These are phyloP conservation scores for Trichophyton verrucosum DNA, from an alignment of 2,329 filamentous ascomycete genomes.

Conservation along the genomic window DNA sequence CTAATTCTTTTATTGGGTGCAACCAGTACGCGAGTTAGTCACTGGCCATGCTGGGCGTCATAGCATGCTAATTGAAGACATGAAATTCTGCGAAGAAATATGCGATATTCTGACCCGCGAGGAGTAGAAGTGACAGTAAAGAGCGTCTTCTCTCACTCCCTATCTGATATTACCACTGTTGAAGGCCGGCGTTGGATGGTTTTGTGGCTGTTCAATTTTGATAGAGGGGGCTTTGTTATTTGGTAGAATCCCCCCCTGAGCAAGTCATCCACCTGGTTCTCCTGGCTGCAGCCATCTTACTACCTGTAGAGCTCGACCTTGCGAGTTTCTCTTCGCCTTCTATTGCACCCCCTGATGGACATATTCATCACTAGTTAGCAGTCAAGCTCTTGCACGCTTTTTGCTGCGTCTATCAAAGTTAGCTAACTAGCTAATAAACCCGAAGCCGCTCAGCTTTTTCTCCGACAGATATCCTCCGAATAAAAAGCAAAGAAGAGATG, in stretches of 20 bases:
- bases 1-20: background rate
- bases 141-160: background rate
- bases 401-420: background rate
- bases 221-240: background rate
- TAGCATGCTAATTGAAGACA: background rate
- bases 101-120: background rate
- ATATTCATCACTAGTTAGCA: background rate
- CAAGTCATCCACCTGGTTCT: background rate
- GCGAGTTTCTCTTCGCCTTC: background rate
- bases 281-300: background rate
- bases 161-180: background rate
- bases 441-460: background rate
- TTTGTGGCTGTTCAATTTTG: background rate
- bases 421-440: background rate
- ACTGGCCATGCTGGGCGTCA: background rate
- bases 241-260: background rate
- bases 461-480: background rate
- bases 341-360: background rate
- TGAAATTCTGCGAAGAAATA: background rate
- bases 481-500: background rate
- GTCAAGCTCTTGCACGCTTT: background rate
- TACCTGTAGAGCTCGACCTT: background rate
- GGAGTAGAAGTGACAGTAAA: background rate
- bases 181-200: background rate
- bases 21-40: background rate